Base-by-base conservation (phyloP, 805 yeast genomes). In the Ogataea allantospora region DNA sequence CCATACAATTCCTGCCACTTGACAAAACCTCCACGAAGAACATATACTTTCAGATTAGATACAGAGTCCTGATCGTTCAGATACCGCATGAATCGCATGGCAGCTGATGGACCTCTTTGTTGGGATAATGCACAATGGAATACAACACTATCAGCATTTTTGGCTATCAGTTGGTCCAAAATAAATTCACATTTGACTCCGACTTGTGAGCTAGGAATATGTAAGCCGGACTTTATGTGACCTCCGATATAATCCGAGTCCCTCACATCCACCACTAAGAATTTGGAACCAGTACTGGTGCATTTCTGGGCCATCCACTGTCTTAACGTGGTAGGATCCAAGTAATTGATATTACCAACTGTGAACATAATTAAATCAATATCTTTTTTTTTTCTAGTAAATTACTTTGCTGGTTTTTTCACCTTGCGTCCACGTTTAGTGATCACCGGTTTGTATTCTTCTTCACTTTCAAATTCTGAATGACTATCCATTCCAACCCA, bases 41-140 rank as follows among this genome's bases (percentile, higher is more conserved):
- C 81, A 71, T 78, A 83, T 2, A 91, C 77, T 5, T 56, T 45
- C 4, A 57, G 29, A 2, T 42, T 25, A 21, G 62, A 58, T 7
- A 19, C 27, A 8, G 39, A 18, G 14, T 50, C 46, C 2, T 51
- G 51, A 9, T 63, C 68, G 29, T 62, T 58, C 10, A 73, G 63
- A 46, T 68, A 67, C 39, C 81, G 60, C 46, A 70, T 53, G 51
- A 83, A 83, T 50, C 67, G 68, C 61, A 80, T 63, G 0, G 97
- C 88, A 3, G 96, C 75, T 3, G 85, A 68, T 0, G 98, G 98
- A 0, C 98, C 98, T 35, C 99, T 68, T 43, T 83, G 95, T 60
- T 93, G 98, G 3, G 95, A 82, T 20, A 85, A 68, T 19, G 89
- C 88, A 60, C 99, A 91, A 58, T 93, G 96, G 64, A 91, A 93